These are phyloP conservation scores for Sugiyamaella boreocaroliniensis DNA, from an alignment of 805 yeast species.

Conservation along the genomic window DNA sequence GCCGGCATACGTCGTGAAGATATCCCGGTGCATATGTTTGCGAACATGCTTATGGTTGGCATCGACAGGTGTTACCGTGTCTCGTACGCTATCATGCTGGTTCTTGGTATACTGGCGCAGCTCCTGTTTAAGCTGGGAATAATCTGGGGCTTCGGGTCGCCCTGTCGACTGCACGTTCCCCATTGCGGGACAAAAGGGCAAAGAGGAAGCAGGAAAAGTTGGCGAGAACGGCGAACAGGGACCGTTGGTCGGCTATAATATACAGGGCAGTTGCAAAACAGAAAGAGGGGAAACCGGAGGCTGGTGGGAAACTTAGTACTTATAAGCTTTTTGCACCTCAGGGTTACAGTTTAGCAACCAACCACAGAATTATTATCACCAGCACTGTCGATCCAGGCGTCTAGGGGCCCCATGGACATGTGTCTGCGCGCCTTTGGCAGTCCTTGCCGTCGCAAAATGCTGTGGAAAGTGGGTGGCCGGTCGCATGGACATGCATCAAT, in stretches of 20 bases:
- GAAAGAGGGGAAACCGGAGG: too few relatives aligned
- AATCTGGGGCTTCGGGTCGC: background rate
- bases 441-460: background rate
- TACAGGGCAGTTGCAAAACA: background rate
- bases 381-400: background rate
- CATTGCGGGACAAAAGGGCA: background rate
- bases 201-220: background rate
- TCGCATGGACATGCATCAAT: background rate
- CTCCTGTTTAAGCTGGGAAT: background rate
- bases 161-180: background rate
- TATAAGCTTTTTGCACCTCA: background rate
- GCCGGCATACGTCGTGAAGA: conserved; percentile 20
- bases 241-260: background rate
- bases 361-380: background rate
- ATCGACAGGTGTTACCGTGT: background rate
- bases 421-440: too few relatives aligned
- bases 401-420: too few relatives aligned
- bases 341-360: background rate
- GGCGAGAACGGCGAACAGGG: background rate
- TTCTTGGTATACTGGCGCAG: background rate
- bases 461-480: background rate
- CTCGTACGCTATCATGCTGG: background rate
- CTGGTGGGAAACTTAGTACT: background rate
- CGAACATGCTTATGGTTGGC: conserved; percentile 9
- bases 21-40: conserved; percentile 23